phyloP scores from a whole-genome alignment of 805 yeast species.

The Schizosaccharomyces osmophilus region DNA sequence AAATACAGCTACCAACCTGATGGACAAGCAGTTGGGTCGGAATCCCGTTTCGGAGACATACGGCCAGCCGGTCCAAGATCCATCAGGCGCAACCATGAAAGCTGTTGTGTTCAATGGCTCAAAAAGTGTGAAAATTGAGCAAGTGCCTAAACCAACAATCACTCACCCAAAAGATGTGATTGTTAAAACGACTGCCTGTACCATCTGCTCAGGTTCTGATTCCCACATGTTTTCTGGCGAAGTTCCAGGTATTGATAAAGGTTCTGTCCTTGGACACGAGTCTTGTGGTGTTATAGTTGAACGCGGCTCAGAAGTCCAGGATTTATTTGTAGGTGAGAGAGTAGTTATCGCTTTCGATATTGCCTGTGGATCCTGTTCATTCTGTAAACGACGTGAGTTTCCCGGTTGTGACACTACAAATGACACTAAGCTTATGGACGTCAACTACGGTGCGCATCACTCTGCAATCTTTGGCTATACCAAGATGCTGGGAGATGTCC shows the following conservation, averaged over 20 bases:
- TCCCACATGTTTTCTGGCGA: conserved; percentile 28
- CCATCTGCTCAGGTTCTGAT: conserved; percentile 28
- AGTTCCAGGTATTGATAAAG: conserved; percentile 14
- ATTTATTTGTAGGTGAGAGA: conserved; percentile 22
- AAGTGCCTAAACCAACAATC: conserved; percentile 7
- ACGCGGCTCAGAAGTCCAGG: conserved; percentile 16
- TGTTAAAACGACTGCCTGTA: conserved; percentile 23
- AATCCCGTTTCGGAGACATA: background rate
- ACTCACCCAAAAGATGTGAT: conserved; percentile 19
- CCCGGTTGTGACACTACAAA: conserved; percentile 5
- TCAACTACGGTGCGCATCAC: conserved; percentile 1
- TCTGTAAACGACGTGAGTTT: conserved; percentile 18
- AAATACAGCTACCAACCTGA: background rate
- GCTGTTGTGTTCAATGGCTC: conserved; percentile 2
- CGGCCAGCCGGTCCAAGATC: background rate
- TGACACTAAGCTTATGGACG: background rate
- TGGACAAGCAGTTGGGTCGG: background rate
- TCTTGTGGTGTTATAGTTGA: conserved; percentile 15
- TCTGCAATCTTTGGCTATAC: conserved; percentile 4
- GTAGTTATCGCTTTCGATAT: conserved; percentile 27
- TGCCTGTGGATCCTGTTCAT: conserved; percentile 38
- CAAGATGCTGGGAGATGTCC: conserved; percentile 17
- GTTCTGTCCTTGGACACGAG: conserved; percentile 27
- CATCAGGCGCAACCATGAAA: conserved; percentile 2
- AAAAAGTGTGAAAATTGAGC: background rate